Base-by-base conservation (phyloP, 2,329 filamentous ascomycete species). In the Anthostomella pinea region DNA sequence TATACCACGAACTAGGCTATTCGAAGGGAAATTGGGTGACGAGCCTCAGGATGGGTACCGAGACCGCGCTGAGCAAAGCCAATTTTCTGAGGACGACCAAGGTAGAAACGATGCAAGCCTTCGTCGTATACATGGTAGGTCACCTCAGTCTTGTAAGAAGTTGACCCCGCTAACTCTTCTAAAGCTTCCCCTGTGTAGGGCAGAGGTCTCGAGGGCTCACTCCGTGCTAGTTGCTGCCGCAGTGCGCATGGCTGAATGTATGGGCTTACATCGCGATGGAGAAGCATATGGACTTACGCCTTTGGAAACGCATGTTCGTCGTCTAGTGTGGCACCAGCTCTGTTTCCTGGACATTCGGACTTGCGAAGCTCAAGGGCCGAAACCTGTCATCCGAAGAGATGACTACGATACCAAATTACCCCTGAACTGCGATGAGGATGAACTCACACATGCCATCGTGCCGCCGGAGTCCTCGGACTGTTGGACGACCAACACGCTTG, bases 261-360 rank as follows among this genome's bases (percentile, higher is more conserved):
- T 88, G 81, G 83, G 83, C 2, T 64, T 89, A 13, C 82, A 89
- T 54, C 74, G 82, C 7, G 85, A 89, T 46, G 82, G 82, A 11
- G 73, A 77, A 27, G 70, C 73, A 8, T 87, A 85, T 51, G 77
- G 75, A 2, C 70, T 84, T 38, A 76, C 72, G 3, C 73, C 84
- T 0, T 64, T 87, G 3, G 84, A 89, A 49, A 81, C 79, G 1
- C 83, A 89, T 35, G 70, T 87, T 3, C 77, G 85, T 9, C 77
- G 85, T 4, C 64, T 88, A 24, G 70, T 88, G 21, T 89, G 85
- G 85, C 81, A 87, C 55, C 84, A 89, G 51, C 69, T 90, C 14
- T 87, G 83, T 59, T 86, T 86, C 56, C 69, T 90, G 7, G 85
- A 89, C 55, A 75, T 87, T 38, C 72, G 83, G 24, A 87, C 84